Base-by-base conservation (phyloP, 1,139 yeast genomes). In the Taiozyma onychis region DNA sequence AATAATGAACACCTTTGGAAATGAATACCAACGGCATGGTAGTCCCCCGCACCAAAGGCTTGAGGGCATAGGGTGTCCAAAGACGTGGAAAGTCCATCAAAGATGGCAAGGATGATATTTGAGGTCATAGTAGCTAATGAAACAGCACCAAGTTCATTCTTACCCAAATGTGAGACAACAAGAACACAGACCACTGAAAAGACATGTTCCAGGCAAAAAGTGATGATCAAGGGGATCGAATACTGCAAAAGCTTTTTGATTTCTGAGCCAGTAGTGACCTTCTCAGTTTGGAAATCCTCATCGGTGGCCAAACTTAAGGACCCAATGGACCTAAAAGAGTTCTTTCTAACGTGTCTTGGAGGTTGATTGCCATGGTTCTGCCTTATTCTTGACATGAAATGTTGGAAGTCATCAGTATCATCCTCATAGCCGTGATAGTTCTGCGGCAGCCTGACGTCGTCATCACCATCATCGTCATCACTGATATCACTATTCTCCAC, bases 61-160 rank as follows among this genome's bases (percentile, higher is more conserved):
- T 84, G 90, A 0, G 97, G 91, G 60, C 96, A 88, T 41, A 90
- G 70, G 0, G 97, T 89, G 62, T 90, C 97, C 50, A 90, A 72
- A 24, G 95, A 81, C 0, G 97, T 89, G 0, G 96, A 85, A 48
- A 88, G 80, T 22, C 97, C 97, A 68, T 88, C 96, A 65, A 88
- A 86, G 2, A 89, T 71, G 1, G 96, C 95, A 59, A 87, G 78
- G 0, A 93, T 82, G 48, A 90, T 88, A 39, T 93, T 87, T 1
- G 93, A 82, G 1, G 95, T 84, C 96, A 90, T 89, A 3, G 91
- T 80, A 0, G 91, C 96, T 56, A 90, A 72, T 0, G 96, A 87
- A 2, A 88, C 96, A 0, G 91, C 90, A 0, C 90, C 90, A 51
- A 85, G 68, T 65, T 85, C 89, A 51, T 73, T 77, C 50, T 80